Conservation (phyloP, 352 stramenopile genomes). For the Globisporangium lucens region DNA sequence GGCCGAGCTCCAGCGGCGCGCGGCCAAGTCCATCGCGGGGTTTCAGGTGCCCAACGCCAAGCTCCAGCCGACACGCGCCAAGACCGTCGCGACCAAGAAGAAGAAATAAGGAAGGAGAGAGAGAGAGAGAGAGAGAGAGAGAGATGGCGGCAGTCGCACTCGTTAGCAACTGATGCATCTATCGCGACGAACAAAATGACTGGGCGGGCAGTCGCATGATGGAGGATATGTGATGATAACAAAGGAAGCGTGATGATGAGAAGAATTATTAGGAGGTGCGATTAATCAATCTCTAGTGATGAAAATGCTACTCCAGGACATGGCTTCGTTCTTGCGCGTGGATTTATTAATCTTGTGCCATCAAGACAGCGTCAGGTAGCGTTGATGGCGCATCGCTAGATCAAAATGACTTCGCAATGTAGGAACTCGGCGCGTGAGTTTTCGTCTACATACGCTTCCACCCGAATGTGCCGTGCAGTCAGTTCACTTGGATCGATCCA, state of each 20-base stretch:
- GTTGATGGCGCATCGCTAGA: background rate
- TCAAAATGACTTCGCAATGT: background rate
- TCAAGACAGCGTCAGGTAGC: background rate
- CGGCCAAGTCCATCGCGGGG: conserved; percentile 45
- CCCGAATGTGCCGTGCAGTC: background rate
- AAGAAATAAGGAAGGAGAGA: conserved; percentile 25
- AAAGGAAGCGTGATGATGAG: background rate
- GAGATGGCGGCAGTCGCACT: background rate
- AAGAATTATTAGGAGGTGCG: background rate
- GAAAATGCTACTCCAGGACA: background rate
- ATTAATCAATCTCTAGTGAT: background rate
- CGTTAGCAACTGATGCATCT: too few relatives aligned
- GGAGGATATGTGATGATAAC: background rate
- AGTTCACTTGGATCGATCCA: background rate
- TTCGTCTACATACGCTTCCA: background rate
- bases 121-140: background rate
- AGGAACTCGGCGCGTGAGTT: background rate
- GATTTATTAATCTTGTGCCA: background rate
- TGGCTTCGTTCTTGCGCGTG: background rate
- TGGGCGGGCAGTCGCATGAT: background rate
- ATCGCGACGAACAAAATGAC: too few relatives aligned
- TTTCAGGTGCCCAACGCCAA: conserved; percentile 39
- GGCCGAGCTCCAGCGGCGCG: conserved; percentile 58
- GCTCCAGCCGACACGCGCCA: conserved; percentile 1
- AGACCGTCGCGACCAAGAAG: conserved; percentile 28